phyloP scores from a whole-genome alignment of 306 rosid species.

The Cyamopsis tetragonoloba region DNA sequence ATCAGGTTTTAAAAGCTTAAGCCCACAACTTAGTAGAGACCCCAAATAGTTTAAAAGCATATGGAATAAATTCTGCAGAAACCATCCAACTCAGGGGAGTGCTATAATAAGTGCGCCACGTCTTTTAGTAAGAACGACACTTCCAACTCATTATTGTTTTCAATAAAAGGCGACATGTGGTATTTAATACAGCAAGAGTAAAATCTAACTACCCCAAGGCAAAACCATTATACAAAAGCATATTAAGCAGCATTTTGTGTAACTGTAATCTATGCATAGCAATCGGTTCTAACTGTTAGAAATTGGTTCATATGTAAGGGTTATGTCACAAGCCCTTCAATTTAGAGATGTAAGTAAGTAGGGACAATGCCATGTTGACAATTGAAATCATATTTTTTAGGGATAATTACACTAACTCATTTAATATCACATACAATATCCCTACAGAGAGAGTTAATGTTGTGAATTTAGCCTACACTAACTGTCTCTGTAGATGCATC shows the following conservation, averaged over 20 bases:
- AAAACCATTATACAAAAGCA: too few species aligned
- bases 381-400: neutral
- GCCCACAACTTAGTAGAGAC: neutral
- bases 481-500: too few species aligned
- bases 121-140: too few species aligned
- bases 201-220: neutral
- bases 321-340: neutral
- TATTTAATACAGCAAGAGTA: neutral
- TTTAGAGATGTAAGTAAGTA: neutral
- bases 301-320: neutral
- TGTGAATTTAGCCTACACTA: too few species aligned
- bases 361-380: slow-evolving; percentile 1
- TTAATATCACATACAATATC: too few species aligned
- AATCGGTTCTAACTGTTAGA: neutral
- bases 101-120: too few species aligned
- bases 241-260: neutral
- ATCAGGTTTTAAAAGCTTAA: neutral
- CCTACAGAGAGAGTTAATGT: too few species aligned
- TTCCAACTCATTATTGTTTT: too few species aligned
- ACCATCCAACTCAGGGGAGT: neutral
- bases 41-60: neutral
- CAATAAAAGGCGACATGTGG: neutral
- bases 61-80: neutral
- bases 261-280: neutral
- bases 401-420: too few species aligned